A percentile compares a stretch with the other conserved stretches of the same genome.
Evolutionary conservation across 2,329 filamentous ascomycete genomes (phyloP).

Genomic region (Epicoccum sorghinum): DNA sequence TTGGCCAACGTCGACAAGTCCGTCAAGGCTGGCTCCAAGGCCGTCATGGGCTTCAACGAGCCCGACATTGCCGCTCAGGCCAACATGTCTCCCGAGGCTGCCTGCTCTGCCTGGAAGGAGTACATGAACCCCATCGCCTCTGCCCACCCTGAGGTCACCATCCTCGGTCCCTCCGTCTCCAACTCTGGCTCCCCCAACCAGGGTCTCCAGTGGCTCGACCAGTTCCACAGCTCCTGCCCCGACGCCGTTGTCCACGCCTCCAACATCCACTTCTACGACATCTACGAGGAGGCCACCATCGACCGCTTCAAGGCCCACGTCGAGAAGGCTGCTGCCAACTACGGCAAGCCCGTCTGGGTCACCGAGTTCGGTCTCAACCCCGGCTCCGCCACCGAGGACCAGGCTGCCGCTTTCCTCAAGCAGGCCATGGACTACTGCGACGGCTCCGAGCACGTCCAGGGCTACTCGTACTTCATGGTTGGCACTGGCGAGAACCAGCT

Average conservation of each 20-base stretch:
- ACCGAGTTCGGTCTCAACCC: conserved; percentile 48
- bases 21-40: conserved; percentile 39
- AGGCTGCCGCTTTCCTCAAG: conserved; percentile 45
- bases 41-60: conserved; percentile 51
- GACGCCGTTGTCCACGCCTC: conserved; percentile 44
- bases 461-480: conserved; percentile 49
- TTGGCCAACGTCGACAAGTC: conserved; percentile 50
- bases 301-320: conserved; percentile 49
- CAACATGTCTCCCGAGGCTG: conserved; percentile 40
- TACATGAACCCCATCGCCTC: conserved; percentile 42
- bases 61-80: conserved; percentile 42
- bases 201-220: conserved; percentile 42
- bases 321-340: conserved; percentile 37
- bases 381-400: conserved; percentile 34
- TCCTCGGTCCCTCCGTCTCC: conserved; percentile 44
- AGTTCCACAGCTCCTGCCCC: conserved; percentile 42
- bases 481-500: conserved; percentile 40
- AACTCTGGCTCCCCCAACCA: conserved; percentile 26
- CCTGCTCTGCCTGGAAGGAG: conserved; percentile 39
- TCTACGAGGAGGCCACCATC: conserved; percentile 34
- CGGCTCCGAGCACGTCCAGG: conserved; percentile 31
- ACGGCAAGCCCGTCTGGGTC: conserved; percentile 44
- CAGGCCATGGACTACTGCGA: conserved; percentile 44
- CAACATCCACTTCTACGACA: conserved; percentile 50
- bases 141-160: conserved; percentile 37